These are phyloP conservation scores for Solanum boliviense DNA, from an alignment of 257 asterid species.

Conservation along the genomic window DNA sequence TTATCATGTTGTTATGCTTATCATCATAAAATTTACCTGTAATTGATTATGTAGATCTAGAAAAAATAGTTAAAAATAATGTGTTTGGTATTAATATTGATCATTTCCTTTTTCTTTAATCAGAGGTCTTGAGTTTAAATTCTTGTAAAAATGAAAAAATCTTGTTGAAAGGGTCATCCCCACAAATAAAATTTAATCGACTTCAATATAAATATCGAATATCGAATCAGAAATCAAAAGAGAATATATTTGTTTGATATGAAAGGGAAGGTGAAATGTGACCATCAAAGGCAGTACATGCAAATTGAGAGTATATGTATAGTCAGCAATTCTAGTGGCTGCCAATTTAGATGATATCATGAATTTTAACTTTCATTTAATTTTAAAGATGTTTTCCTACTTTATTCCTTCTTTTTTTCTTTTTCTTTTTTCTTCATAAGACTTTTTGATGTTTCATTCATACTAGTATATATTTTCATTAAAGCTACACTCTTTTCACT, in stretches of 20 bases:
- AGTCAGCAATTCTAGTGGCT: no score
- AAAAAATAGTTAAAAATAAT: not conserved
- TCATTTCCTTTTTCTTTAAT: accelerated
- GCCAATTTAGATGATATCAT: no score
- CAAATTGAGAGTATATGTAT: not conserved
- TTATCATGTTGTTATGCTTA: no score
- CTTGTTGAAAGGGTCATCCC: accelerated
- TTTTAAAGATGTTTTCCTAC: no score
- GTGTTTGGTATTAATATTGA: no score
- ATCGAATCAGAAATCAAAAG: accelerated
- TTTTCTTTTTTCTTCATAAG: no score
- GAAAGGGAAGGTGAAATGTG: not conserved
- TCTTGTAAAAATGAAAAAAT: not conserved
- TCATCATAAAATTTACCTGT: no score
- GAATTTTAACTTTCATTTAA: no score
- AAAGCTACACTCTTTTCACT: not conserved
- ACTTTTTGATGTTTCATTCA: no score
- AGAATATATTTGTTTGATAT: not conserved
- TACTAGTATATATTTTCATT: not conserved
- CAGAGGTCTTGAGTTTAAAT: accelerated
- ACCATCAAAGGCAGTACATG: not conserved
- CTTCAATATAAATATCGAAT: no score
- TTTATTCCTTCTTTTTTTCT: no score
- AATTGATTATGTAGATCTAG: no score
- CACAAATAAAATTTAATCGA: not conserved